phyloP scores from a whole-genome alignment of 2,329 filamentous ascomycete genomes.

The Lomentospora prolificans region DNA sequence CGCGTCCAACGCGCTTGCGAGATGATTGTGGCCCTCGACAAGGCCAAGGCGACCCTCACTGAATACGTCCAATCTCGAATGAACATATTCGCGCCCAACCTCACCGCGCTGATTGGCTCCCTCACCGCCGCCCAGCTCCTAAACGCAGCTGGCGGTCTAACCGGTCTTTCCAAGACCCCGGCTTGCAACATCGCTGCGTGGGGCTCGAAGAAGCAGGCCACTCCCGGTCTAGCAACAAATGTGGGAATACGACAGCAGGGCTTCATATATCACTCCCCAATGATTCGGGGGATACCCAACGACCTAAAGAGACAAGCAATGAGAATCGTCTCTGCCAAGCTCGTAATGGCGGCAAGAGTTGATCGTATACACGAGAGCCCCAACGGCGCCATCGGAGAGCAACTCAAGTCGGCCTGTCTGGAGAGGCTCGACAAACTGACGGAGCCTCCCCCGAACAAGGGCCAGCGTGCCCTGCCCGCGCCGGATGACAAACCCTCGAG shows the following conservation, averaged over 20 bases:
- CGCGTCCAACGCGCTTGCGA: slow-evolving; percentile 70
- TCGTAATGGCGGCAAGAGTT: slow-evolving; percentile 84
- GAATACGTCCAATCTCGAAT: slow-evolving; percentile 96
- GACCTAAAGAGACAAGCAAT: slow-evolving; percentile 90
- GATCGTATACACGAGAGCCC: slow-evolving; percentile 75
- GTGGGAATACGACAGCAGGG: slow-evolving; percentile 85
- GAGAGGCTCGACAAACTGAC: slow-evolving; percentile 87
- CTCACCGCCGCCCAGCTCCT: slow-evolving; percentile 93
- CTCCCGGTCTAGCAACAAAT: slow-evolving; percentile 80
- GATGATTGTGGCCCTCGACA: slow-evolving; percentile 80
- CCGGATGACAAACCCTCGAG: slow-evolving; percentile 91
- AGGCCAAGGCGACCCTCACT: slow-evolving; percentile 75
- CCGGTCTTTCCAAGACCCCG: slow-evolving; percentile 81
- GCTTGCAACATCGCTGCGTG: slow-evolving; percentile 87
- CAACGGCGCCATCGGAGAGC: slow-evolving; percentile 74
- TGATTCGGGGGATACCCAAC: slow-evolving; percentile 73
- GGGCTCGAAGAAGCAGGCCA: slow-evolving; percentile 75
- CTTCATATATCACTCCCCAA: slow-evolving; percentile 83
- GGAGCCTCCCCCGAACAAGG: slow-evolving; percentile 83
- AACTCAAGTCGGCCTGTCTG: slow-evolving; percentile 72
- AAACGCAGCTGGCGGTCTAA: slow-evolving; percentile 83
- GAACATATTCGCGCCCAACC: slow-evolving; percentile 89
- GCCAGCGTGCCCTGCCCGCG: slow-evolving; percentile 73
- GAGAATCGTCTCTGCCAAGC: slow-evolving; percentile 87
- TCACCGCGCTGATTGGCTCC: slow-evolving; percentile 83